Evolutionary conservation across 768 basidiomycete genomes (phyloP).

Genomic region (Kwoniella mangroviensis): DNA sequence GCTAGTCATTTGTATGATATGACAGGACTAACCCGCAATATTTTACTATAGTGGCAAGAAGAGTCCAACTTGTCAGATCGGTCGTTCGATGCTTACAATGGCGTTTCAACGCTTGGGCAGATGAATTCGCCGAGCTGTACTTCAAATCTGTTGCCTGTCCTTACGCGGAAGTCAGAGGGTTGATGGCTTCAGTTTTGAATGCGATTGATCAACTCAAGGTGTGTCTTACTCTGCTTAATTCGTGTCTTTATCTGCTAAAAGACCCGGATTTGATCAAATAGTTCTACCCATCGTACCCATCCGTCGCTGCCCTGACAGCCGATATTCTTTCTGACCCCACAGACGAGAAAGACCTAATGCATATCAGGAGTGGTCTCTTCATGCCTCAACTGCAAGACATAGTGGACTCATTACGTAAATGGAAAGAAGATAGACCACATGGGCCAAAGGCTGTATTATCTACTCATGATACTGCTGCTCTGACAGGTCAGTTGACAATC

Average conservation of each 20-base stretch:
- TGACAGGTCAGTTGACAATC: conserved; percentile 83
- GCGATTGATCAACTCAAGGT: conserved; percentile 77
- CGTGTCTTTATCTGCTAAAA: conserved; percentile 34
- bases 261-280: conserved; percentile 54
- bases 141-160: conserved; percentile 78
- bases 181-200: conserved; percentile 71
- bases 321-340: conserved; percentile 69
- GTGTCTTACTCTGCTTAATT: conserved; percentile 24
- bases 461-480: conserved; percentile 84
- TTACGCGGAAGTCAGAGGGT: conserved; percentile 79
- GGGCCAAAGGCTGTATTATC: conserved; percentile 87
- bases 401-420: conserved; percentile 66
- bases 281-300: conserved; percentile 66
- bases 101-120: conserved; percentile 70
- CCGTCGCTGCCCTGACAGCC: conserved; percentile 63
- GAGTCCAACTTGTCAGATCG: conserved; percentile 69
- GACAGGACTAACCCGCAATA: background rate
- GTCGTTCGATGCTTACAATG: conserved; percentile 70
- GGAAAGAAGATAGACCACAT: conserved; percentile 76
- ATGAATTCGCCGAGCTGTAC: conserved; percentile 71
- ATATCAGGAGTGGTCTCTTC: conserved; percentile 70
- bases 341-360: conserved; percentile 72
- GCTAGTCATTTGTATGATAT: no score
- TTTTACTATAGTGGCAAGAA: conserved; percentile 69
- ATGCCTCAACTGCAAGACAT: conserved; percentile 66